Evolutionary conservation across 495 filamentous ascomycete species (phyloP), one percentile per base, ranked within the genome.

Genomic region (Lasiosphaeriaceae sp.): DNA sequence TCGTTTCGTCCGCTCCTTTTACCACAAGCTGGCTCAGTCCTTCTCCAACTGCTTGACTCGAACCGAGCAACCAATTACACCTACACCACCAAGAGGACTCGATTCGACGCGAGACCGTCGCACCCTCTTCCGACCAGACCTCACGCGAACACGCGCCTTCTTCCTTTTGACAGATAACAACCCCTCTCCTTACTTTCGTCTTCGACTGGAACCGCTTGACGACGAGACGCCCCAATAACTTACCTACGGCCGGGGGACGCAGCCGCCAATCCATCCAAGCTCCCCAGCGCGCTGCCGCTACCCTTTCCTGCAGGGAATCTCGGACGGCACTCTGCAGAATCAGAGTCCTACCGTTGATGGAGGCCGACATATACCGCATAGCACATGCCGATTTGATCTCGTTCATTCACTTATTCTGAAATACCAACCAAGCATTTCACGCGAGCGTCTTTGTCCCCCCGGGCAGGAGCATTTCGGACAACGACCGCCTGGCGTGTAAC

Each of bases 291-390:
- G 3, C 56, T 57, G 53, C 58, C 53, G 53, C 50, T 53, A 52
- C 21, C 52, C 56, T 52, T 17, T 45, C 50, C 50, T 50, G 35
- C 50, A 49, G 48, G 26, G 34, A 57, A 54, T 50, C 56, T 49
- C 60, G 46, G 22, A 49, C 66, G 66, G 66, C 49, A 59, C 49
- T 29, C 45, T 62, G 63, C 66, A 66, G 55, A 58, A 60, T 63
- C 60, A 57, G 46, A 35, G 50, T 60, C 50, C 37, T 2, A 52
- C 57, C 20, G 17, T 41, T 55, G 11, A 16, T 52, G 21, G 26
- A 31, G 26, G 49, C 6, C 34, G 37, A 35, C 47, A 34, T n/a
- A 14, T 5, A 48, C n/a, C 45, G 12, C 44, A 47, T 2, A 31
- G 23, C 16, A 35, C 29, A n/a, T 16, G 23, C n/a, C 47, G 9